Conservation (phyloP, 495 filamentous ascomycete genomes). For the Aspergillus coremiiformis region DNA sequence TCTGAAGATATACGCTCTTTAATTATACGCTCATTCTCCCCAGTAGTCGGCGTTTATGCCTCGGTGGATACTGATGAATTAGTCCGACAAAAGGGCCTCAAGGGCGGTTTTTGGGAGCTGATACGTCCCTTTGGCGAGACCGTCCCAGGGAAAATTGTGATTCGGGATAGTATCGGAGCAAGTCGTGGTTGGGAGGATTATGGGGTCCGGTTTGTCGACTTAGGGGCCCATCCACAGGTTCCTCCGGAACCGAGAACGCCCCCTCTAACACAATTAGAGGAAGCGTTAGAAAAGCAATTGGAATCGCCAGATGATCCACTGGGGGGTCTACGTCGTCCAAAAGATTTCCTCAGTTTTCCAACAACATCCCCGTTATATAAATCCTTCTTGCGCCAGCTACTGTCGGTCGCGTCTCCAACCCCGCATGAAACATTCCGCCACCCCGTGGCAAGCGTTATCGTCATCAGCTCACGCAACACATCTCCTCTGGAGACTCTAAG, state of each 20-base stretch:
- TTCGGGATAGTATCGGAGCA: constrained; percentile 80
- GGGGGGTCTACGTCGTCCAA: constrained; percentile 29
- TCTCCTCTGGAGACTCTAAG: constrained; percentile 77
- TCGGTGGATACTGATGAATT: constrained; percentile 78
- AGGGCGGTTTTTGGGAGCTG: constrained; percentile 71
- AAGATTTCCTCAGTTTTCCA: constrained; percentile 26
- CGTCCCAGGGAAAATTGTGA: constrained; percentile 77
- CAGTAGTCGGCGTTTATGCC: constrained; percentile 75
- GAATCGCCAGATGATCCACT: constrained; percentile 27
- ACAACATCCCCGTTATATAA: constrained; percentile 61
- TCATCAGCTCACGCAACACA: constrained; percentile 80
- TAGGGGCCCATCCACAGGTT: constrained; percentile 21
- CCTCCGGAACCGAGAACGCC: constrained; percentile 19
- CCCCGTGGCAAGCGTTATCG: constrained; percentile 91
- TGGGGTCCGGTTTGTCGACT: constrained; percentile 71
- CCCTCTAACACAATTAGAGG: constrained; percentile 49
- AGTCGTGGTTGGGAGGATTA: constrained; percentile 84
- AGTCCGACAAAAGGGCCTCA: constrained; percentile 76
- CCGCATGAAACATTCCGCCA: constrained; percentile 91
- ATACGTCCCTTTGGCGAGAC: constrained; percentile 88
- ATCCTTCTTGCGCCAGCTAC: constrained; percentile 70
- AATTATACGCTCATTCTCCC: constrained; percentile 77
- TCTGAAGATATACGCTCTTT: constrained; percentile 62
- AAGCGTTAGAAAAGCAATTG: constrained; percentile 46
- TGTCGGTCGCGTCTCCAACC: constrained; percentile 67